A percentile compares a stretch with the other conserved stretches of the same genome.
Conservation (phyloP, 129 eudicot genomes). For the Silybum marianum region DNA sequence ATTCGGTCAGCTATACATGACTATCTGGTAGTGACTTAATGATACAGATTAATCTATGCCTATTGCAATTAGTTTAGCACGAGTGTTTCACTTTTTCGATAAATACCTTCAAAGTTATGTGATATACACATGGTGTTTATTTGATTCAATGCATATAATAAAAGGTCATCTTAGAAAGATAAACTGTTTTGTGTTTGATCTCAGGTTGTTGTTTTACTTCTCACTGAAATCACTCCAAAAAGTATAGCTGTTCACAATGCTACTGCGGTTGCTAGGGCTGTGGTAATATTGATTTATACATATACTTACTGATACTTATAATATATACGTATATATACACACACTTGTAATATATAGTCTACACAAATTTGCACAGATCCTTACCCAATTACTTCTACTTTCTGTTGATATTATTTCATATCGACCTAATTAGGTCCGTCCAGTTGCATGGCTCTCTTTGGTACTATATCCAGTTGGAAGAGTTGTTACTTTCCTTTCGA, state of each 20-base stretch:
- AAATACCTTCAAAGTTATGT: too few relatives aligned
- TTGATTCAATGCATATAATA: neutral
- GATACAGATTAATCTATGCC: too few relatives aligned
- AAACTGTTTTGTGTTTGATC: slow-evolving; percentile 10
- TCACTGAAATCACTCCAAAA: slow-evolving; percentile 75
- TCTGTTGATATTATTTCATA: slow-evolving; percentile 2
- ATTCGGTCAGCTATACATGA: too few relatives aligned
- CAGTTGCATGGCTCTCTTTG: slow-evolving; percentile 76
- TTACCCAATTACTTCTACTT: neutral
- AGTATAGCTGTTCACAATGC: slow-evolving; percentile 79
- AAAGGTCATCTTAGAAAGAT: slow-evolving; percentile 9
- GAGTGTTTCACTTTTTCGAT: too few relatives aligned
- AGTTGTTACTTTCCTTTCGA: slow-evolving; percentile 65
- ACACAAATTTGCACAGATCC: neutral
- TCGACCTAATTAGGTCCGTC: slow-evolving; percentile 54
- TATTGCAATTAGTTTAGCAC: too few relatives aligned
- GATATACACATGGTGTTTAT: neutral
- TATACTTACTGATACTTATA: neutral
- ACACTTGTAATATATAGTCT: neutral
- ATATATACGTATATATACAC: too few relatives aligned
- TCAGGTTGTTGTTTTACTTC: slow-evolving; percentile 72
- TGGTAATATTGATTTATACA: slow-evolving; percentile 45
- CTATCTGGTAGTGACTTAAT: too few relatives aligned
- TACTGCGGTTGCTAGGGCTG: slow-evolving; percentile 71
- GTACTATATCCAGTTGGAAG: slow-evolving; percentile 76